Evolutionary conservation across 345 rosid species (phyloP).

Genomic region (Pugionium cornutum): DNA sequence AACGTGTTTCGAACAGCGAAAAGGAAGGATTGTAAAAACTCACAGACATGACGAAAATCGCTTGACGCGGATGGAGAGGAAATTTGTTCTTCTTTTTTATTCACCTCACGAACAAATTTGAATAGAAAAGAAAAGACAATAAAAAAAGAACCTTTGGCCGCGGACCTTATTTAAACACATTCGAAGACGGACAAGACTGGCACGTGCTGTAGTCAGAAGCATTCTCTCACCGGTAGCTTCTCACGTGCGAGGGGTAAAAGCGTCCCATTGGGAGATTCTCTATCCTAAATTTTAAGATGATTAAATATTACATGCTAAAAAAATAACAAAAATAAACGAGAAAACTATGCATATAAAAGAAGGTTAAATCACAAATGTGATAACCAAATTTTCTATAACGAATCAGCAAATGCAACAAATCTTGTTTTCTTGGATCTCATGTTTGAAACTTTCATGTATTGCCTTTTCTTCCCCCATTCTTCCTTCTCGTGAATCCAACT

Average conservation of each 20-base stretch:
- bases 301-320: too few species aligned
- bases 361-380: too few species aligned
- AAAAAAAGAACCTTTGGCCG: conserved; percentile 18
- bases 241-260: conserved; percentile 31
- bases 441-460: too few species aligned
- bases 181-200: conserved; percentile 29
- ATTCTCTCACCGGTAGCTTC: conserved; percentile 9
- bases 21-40: neutral
- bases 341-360: too few species aligned
- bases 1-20: neutral
- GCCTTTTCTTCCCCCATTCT: too few species aligned
- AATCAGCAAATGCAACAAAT: too few species aligned
- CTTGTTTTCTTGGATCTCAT: too few species aligned
- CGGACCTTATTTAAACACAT: conserved; percentile 26
- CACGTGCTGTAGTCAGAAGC: conserved; percentile 36
- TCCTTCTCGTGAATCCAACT: too few species aligned
- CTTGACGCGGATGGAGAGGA: conserved; percentile 21
- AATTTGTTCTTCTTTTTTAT: neutral
- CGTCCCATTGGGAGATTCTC: too few species aligned
- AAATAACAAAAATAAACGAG: too few species aligned
- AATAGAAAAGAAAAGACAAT: conserved; percentile 13
- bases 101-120: conserved; percentile 17
- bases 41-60: conserved; percentile 34
- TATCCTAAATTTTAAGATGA: too few species aligned
- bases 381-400: too few species aligned